Conservation (phyloP, 257 asterid genomes). For the Thymus quinquecostatus region DNA sequence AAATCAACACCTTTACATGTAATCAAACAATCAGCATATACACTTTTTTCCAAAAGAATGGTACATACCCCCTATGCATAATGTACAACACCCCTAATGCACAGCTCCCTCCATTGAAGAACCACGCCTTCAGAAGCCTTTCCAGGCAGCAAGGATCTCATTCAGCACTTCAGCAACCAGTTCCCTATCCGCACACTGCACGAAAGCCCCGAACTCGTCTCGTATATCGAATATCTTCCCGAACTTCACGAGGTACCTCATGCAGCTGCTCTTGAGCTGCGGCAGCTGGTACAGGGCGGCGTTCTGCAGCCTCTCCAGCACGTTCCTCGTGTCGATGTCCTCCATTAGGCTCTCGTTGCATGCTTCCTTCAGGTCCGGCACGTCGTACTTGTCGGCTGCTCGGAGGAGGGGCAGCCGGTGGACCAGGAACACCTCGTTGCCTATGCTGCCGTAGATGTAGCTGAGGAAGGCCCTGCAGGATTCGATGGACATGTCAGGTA, state of each 20-base stretch:
- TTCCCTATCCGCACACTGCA: constrained; percentile 77
- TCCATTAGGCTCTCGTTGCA: constrained; percentile 83
- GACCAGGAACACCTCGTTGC: constrained; percentile 55
- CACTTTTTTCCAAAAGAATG: too few relatives aligned
- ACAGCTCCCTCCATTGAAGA: too few relatives aligned
- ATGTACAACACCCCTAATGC: too few relatives aligned
- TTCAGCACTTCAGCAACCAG: constrained; percentile 62
- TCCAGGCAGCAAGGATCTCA: constrained; percentile 85
- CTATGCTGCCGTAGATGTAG: constrained; percentile 75
- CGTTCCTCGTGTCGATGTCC: constrained; percentile 74
- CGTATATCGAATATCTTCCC: constrained; percentile 80
- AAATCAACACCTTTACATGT: too few relatives aligned
- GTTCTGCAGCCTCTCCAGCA: constrained; percentile 78
- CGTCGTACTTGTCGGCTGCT: constrained; percentile 85
- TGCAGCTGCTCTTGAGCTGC: constrained; percentile 68
- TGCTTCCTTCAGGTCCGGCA: constrained; percentile 74
- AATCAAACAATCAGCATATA: too few relatives aligned
- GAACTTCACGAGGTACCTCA: constrained; percentile 79
- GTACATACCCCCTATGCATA: too few relatives aligned
- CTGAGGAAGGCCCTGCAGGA: constrained; percentile 73
- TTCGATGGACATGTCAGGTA: constrained; percentile 85
- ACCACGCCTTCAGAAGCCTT: constrained; percentile 61
- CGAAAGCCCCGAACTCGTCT: constrained; percentile 64
- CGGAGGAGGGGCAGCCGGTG: constrained; percentile 77
- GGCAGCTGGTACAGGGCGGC: constrained; percentile 81